Evolutionary conservation across 306 rosid species (phyloP).

Genomic region (Begonia peltatifolia): DNA sequence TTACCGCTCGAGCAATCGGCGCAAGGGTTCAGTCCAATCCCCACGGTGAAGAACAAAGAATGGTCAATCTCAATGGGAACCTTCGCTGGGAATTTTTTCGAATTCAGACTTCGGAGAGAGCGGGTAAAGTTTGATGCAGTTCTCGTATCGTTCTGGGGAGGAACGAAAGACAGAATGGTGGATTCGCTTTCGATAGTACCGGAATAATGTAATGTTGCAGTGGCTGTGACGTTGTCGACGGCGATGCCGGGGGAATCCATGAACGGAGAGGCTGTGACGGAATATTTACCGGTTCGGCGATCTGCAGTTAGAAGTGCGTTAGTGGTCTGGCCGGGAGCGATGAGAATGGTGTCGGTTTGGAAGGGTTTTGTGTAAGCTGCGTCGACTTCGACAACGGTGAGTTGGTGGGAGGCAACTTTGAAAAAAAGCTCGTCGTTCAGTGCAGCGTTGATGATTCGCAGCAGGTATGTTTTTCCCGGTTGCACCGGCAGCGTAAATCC

Average conservation of each 20-base stretch:
- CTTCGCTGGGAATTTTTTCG: conserved; percentile 38
- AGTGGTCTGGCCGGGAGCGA: conserved; percentile 87
- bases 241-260: conserved; percentile 47
- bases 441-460: conserved; percentile 79
- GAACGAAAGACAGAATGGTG: conserved; percentile 36
- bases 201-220: conserved; percentile 45
- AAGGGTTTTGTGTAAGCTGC: conserved; percentile 74
- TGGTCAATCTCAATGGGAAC: conserved; percentile 60
- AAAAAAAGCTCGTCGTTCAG: conserved; percentile 77
- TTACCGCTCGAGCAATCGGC: conserved; percentile 34
- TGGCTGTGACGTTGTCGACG: conserved; percentile 51
- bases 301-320: conserved; percentile 46
- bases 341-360: conserved; percentile 42
- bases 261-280: conserved; percentile 56
- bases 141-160: conserved; percentile 46
- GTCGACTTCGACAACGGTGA: conserved; percentile 73
- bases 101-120: conserved; percentile 55
- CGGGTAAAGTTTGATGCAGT: conserved; percentile 33
- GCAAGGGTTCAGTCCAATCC: conserved; percentile 69
- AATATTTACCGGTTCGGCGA: conserved; percentile 30
- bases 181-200: conserved; percentile 24
- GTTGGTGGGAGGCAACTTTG: conserved; percentile 57
- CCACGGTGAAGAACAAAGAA: conserved; percentile 55
- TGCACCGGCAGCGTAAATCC: conserved; percentile 39
- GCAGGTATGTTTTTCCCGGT: conserved; percentile 39